Percentiles rank a stretch among this genome's conserved stretches.
Conservation (phyloP, 352 stramenopile species). For the Phytophthora cactorum region DNA sequence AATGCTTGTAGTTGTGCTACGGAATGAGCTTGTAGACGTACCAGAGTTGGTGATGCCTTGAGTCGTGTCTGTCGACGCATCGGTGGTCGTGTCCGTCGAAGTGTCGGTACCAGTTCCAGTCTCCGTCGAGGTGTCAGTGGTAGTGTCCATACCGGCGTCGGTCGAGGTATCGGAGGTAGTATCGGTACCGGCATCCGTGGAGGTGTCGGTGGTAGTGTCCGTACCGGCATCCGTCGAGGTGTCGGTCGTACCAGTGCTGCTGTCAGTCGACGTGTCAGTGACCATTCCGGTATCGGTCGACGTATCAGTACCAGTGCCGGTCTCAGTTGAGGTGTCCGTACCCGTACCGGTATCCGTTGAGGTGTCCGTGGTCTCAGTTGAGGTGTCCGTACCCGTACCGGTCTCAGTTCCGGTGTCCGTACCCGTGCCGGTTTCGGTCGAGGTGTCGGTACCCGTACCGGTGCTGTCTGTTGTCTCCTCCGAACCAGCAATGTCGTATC, state of each 20-base stretch:
- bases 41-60: background rate
- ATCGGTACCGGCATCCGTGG: no score
- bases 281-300: background rate
- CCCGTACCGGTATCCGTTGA: no score
- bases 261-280: conserved; percentile 12
- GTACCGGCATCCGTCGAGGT: background rate
- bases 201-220: conserved; percentile 6
- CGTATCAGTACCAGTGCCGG: conserved; percentile 1
- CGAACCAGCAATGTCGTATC: conserved; percentile 30
- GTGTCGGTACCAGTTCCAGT: conserved; percentile 2
- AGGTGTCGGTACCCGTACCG: background rate
- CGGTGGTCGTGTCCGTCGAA: conserved; percentile 6
- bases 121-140: conserved; percentile 8
- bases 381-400: background rate
- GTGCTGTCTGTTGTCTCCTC: conserved; percentile 14
- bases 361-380: background rate
- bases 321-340: background rate
- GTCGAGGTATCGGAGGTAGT: background rate
- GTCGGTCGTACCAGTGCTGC: background rate
- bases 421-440: background rate
- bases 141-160: background rate
- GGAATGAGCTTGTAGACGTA: background rate
- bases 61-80: conserved; percentile 1
- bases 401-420: background rate
- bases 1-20: background rate